Base-by-base conservation (phyloP, 257 asterid genomes). In the Solanum appendiculatum region DNA sequence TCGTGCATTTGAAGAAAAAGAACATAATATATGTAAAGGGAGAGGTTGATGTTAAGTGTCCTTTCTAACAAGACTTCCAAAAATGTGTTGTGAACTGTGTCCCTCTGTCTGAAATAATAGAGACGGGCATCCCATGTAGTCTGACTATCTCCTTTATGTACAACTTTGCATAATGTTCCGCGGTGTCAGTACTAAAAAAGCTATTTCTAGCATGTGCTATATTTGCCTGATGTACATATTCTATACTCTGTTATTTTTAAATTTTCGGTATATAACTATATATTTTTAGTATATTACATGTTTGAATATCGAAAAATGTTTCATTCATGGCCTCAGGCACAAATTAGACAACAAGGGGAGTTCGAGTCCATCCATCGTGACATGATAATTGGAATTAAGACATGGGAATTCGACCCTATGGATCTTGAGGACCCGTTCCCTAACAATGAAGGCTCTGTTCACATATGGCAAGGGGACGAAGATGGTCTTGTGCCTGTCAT, bases 391-490 rank as follows among this genome's bases (percentile, higher is more conserved):
- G 72, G 83, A 2, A 29, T 7, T 46, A 85, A 66, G 25, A 63
- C 56, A 44, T 82, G 86, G 86, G 89, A 87, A 34, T 33, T 42
- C 18, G 82, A 36, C 25, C 89, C 86, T 13, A 13, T 87, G 80
- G 73, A 87, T 23, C 70, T 87, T 0, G 23, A 80, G 0, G 70
- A 87, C 16, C 89, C 86, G 18, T 87, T 81, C 25, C 86, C 83
- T 9, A 42, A 82, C 56, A 16, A 34, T 9, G 89, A 82, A 40
- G 83, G 83, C 15, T 16, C 9, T 5, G 89, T 87, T 81, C 89
- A 81, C 86, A 12, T 87, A 44, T 87, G 83, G 89, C 86, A 64
- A 58, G 89, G 89, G 9, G 15, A 25, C 0, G 83, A 46, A 27
- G 89, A 87, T 20, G 73, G 36, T 0, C 27, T 86, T 31, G 63